Conservation (phyloP, 2,329 filamentous ascomycete genomes). For the Aspergillus udagawae region DNA sequence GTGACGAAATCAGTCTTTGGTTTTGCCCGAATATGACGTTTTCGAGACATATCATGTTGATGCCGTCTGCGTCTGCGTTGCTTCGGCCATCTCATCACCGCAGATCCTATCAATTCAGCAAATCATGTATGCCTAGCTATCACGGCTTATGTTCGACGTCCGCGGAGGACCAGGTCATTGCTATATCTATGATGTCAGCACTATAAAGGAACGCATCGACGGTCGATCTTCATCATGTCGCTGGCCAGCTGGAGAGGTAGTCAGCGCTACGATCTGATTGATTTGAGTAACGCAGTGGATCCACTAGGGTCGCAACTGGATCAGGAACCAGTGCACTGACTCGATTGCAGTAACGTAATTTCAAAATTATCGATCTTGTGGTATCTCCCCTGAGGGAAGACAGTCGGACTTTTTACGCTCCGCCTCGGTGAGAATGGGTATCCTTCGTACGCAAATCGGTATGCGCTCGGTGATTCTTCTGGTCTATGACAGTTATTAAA, state of each 20-base stretch:
- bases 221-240: background rate
- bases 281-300: background rate
- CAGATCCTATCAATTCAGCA: background rate
- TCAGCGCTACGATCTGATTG: background rate
- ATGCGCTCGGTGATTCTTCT: too few relatives aligned
- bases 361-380: background rate
- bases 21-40: background rate
- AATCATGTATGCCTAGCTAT: background rate
- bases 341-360: background rate
- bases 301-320: background rate
- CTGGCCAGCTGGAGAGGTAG: background rate
- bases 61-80: background rate
- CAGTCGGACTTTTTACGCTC: too few relatives aligned
- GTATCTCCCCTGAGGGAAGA: background rate
- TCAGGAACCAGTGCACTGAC: background rate
- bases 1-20: background rate
- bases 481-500: background rate
- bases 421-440: too few relatives aligned
- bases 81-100: background rate
- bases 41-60: background rate
- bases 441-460: too few relatives aligned
- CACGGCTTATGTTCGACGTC: background rate
- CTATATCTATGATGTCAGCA: background rate
- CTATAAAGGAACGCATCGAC: background rate
- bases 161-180: background rate